Percentiles rank a stretch among this genome's conserved stretches.
Evolutionary conservation across 257 asterid genomes (phyloP).

Genomic region (Gentiana macrophylla): DNA sequence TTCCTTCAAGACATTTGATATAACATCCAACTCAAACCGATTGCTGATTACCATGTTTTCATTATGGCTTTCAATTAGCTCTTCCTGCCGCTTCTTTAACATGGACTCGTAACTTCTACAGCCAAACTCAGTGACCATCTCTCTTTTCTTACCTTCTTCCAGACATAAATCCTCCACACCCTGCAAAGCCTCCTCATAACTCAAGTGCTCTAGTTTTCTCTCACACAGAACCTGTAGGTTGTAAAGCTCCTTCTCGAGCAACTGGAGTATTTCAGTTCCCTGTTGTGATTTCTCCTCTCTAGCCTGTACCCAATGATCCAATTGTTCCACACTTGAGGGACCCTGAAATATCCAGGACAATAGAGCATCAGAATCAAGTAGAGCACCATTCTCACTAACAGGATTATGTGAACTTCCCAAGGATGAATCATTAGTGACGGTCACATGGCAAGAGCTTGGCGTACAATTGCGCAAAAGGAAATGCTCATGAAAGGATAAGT

Average conservation of each 20-base stretch:
- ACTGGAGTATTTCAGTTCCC: constrained; percentile 58
- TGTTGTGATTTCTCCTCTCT: constrained; percentile 73
- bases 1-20: constrained; percentile 78
- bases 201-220: constrained; percentile 73
- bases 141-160: constrained; percentile 86
- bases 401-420: constrained; percentile 24
- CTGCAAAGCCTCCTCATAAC: constrained; percentile 86
- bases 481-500: constrained; percentile 58
- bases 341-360: constrained; percentile 82
- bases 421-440: constrained; percentile 22
- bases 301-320: constrained; percentile 51
- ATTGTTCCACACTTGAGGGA: constrained; percentile 59
- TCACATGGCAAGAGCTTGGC: constrained; percentile 20
- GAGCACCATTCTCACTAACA: constrained; percentile 31
- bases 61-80: constrained; percentile 50
- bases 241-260: constrained; percentile 74
- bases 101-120: constrained; percentile 60
- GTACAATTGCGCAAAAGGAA: constrained; percentile 43
- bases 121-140: constrained; percentile 34
- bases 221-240: constrained; percentile 80
- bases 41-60: constrained; percentile 35
- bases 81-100: constrained; percentile 64
- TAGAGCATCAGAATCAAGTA: constrained; percentile 65
- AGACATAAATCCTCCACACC: constrained; percentile 72
- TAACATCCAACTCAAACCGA: constrained; percentile 77